Conservation (phyloP, 2,329 filamentous ascomycete species). For the Blumeriella jaapii region DNA sequence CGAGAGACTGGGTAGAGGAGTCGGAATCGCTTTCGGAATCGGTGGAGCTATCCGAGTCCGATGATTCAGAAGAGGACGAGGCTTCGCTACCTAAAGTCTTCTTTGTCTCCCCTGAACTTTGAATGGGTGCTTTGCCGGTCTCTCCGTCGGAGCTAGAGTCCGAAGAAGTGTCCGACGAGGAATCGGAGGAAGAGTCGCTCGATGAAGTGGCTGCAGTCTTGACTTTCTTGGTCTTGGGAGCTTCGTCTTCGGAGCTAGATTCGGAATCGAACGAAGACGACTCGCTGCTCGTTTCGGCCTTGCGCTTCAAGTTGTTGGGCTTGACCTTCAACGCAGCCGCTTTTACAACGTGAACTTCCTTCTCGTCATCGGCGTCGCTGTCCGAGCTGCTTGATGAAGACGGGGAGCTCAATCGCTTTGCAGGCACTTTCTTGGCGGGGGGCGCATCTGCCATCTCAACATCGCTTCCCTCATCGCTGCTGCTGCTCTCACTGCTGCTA, state of each 20-base stretch:
- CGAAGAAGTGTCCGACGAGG: conserved; percentile 28
- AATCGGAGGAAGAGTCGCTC: conserved; percentile 26
- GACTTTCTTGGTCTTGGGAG: conserved; percentile 41
- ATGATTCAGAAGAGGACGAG: conserved; percentile 22
- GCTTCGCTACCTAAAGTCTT: conserved; percentile 13
- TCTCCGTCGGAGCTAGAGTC: conserved; percentile 25
- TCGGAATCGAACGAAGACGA: conserved; percentile 30
- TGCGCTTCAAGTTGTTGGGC: conserved; percentile 41
- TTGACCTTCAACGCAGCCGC: conserved; percentile 21
- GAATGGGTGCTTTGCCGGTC: not conserved
- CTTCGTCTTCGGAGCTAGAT: conserved; percentile 36
- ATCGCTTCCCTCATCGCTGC: conserved; percentile 22
- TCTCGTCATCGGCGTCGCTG: conserved; percentile 40
- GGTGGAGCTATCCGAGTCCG: conserved; percentile 14
- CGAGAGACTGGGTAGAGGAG: conserved; percentile 21
- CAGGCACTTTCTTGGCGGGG: conserved; percentile 22
- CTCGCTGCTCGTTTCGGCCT: conserved; percentile 35
- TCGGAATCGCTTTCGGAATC: conserved; percentile 20
- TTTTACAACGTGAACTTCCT: conserved; percentile 27
- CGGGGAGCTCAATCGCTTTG: conserved; percentile 26
- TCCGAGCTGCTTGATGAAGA: conserved; percentile 32
- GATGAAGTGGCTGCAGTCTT: conserved; percentile 28
- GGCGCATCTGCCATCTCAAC: conserved; percentile 28
- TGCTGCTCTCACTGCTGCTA: conserved; percentile 26
- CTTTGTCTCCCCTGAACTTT: conserved; percentile 8